Evolutionary conservation across 495 filamentous ascomycete species (phyloP), one percentile per base, ranked within the genome.

Genomic region (Chaetomium fimeti): DNA sequence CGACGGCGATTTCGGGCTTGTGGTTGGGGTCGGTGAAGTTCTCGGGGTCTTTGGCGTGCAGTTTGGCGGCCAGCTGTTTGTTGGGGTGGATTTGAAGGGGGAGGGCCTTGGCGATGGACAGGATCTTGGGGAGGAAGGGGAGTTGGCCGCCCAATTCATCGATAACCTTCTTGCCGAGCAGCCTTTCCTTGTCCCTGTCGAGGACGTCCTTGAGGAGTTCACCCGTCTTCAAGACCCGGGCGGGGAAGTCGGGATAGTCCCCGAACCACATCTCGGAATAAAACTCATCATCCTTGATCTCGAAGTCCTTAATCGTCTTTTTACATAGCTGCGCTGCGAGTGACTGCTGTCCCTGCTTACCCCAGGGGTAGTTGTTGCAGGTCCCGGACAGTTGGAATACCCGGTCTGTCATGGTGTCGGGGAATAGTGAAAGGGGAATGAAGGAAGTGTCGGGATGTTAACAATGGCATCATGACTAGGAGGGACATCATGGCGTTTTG

Each of bases 1-100:
- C 88, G 16, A 94, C 78, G 5, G 89, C 89, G 38, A 93, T 93
- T 70, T 94, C 90, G 2, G 90, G 90, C 73, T 93, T 93, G 75
- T 92, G 88, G 72, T 92, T 93, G 20, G 80, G 76, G 65, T 94
- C 89, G 9, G 83, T 83, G 71, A 88, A 92, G 57, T 83, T 81
- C 12, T 85, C 71, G 0, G 88, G 87, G 66, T 91, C 83, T 67
- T 85, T 61, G 61, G 80, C 68, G 75, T 91, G 86, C 4, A 92
- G 78, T 64, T 86, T 78, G 15, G 76, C 72, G 0, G 89, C 83
- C 7, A 93, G 82, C 2, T 78, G 72, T 64, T 88, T 88, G 75
- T 91, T 80, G 12, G 89, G 91, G 65, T 93, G 90, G 32, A 92
- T 83, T 71, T 94, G 91, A n/a, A 94, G 81, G 1, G 88, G 89